phyloP scores from a whole-genome alignment of 2,329 filamentous ascomycete genomes.

The Hymenoscyphus fructigenus region DNA sequence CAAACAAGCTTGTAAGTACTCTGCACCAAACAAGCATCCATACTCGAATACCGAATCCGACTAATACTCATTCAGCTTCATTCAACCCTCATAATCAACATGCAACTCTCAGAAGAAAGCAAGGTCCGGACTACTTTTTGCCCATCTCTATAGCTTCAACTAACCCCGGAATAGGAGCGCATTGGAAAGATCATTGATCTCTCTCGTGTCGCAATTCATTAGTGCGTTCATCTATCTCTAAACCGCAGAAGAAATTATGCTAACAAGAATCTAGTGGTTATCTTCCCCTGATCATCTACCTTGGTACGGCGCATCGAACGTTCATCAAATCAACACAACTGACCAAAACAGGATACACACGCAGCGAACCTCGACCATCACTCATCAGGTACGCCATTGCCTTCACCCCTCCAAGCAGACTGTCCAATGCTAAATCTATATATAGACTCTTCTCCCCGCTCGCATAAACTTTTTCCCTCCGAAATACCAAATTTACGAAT shows the following conservation, averaged over 20 bases:
- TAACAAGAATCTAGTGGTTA: constrained; percentile 70
- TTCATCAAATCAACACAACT: constrained; percentile 17
- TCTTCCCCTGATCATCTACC: constrained; percentile 92
- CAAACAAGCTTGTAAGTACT: constrained; percentile 17
- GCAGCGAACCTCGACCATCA: constrained; percentile 86
- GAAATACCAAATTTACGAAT: constrained; percentile 15
- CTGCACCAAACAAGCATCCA: background rate
- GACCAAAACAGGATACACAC: constrained; percentile 72
- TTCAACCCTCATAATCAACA: constrained; percentile 24
- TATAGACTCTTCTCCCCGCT: constrained; percentile 63
- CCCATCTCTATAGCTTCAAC: constrained; percentile 11
- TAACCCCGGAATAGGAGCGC: constrained; percentile 69
- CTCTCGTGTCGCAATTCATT: constrained; percentile 91
- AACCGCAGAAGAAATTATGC: constrained; percentile 19
- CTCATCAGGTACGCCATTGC: constrained; percentile 60
- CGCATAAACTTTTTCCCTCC: constrained; percentile 44
- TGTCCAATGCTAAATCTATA: constrained; percentile 28
- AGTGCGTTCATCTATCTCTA: constrained; percentile 57
- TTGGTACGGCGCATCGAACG: constrained; percentile 59
- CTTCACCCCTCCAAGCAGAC: background rate
- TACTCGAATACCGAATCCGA: background rate
- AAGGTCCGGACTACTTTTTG: constrained; percentile 61
- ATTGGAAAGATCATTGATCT: constrained; percentile 96
- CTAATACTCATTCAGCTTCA: constrained; percentile 21
- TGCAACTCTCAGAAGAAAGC: constrained; percentile 84